These are phyloP conservation scores for Boletus rex-veris DNA, from an alignment of 768 basidiomycete species.

Conservation along the genomic window DNA sequence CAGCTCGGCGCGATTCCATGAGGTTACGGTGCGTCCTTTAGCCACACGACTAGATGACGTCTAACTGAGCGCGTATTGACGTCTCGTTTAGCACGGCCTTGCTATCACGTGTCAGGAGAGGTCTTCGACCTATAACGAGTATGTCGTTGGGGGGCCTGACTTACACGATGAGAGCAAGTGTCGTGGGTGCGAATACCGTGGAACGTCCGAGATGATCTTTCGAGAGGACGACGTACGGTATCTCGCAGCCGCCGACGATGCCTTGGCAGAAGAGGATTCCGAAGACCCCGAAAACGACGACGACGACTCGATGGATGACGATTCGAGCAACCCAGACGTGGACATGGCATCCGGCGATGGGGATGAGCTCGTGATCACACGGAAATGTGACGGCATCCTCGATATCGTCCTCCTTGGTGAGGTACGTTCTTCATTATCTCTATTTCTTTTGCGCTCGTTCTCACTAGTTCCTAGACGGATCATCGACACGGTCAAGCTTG, in stretches of 20 bases:
- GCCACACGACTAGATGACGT: background rate
- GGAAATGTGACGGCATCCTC: conserved; percentile 50
- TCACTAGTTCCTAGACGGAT: conserved; percentile 42
- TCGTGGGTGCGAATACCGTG: conserved; percentile 28
- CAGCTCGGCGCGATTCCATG: conserved; percentile 11
- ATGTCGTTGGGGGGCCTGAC: conserved; percentile 34
- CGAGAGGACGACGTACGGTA: conserved; percentile 24
- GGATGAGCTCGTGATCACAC: conserved; percentile 22
- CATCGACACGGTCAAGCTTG: conserved; percentile 44
- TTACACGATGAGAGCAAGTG: conserved; percentile 44
- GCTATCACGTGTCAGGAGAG: conserved; percentile 21
- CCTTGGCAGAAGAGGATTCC: conserved; percentile 8
- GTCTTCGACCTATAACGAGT: conserved; percentile 41
- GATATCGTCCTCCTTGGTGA: conserved; percentile 63
- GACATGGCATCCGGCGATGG: conserved; percentile 25
- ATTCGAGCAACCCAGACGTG: conserved; percentile 21
- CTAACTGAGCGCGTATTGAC: background rate
- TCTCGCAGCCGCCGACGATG: conserved; percentile 16
- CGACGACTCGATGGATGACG: conserved; percentile 28
- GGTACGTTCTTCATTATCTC: conserved; percentile 32
- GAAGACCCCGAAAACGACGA: conserved; percentile 29
- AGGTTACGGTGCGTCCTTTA: conserved; percentile 24
- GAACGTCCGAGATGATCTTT: conserved; percentile 27
- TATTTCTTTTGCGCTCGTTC: background rate
- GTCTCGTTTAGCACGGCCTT: conserved; percentile 18